Percentiles rank a stretch among this genome's conserved stretches.
These are phyloP conservation scores for Pichia scutulata DNA, from an alignment of 805 yeast genomes.

Conservation along the genomic window DNA sequence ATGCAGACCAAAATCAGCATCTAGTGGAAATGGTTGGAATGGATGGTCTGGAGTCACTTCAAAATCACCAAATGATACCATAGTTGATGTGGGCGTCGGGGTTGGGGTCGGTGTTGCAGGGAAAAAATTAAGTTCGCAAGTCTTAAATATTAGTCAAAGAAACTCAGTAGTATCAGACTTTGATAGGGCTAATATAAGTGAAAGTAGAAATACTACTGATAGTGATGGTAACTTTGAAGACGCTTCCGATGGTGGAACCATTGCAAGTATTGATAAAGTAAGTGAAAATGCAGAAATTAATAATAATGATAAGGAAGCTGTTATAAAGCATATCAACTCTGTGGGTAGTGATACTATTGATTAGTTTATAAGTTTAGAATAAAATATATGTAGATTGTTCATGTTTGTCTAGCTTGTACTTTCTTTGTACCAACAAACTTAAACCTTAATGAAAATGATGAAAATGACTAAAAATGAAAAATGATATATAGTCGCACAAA, in stretches of 20 bases:
- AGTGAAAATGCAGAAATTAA: background rate
- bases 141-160: background rate
- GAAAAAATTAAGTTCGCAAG: background rate
- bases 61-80: background rate
- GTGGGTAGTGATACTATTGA: too few species aligned
- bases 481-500: background rate
- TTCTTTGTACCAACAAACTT: too few species aligned
- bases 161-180: background rate
- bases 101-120: background rate
- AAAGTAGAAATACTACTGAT: conserved; percentile 3
- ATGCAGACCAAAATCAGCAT: background rate
- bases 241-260: conserved; percentile 16
- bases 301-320: background rate
- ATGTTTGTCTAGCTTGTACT: background rate
- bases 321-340: too few species aligned
- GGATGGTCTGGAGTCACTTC: conserved; percentile 7
- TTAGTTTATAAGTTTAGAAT: background rate
- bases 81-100: conserved; percentile 2
- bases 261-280: background rate
- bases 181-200: background rate
- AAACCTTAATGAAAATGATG: background rate
- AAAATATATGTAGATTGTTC: background rate
- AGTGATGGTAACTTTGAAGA: conserved; percentile 20
- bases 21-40: conserved; percentile 4
- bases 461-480: too few species aligned